Base-by-base conservation (phyloP, 768 basidiomycete genomes). In the Mycena haematopus region DNA sequence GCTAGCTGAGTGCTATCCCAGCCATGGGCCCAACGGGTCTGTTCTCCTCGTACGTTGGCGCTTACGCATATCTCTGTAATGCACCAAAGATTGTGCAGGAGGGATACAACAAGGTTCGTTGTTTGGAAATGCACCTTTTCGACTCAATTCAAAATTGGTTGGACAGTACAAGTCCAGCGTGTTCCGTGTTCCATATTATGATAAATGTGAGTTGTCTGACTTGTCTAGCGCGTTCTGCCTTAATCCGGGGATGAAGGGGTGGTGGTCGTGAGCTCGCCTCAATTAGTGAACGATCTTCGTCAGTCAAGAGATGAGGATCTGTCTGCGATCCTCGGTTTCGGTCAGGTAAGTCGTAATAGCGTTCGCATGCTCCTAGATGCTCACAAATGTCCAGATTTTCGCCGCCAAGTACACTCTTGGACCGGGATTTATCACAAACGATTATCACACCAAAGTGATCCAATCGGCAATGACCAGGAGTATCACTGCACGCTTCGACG, bases 241-340 rank as follows among this genome's bases (percentile, higher is more conserved):
- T n/a, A n/a, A 42, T 42, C 19, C 57, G 66, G 79, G 24, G 73
- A 80, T 51, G 69, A 72, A 58, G 85, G 84, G 84, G 55, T 76
- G 75, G 29, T 84, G 22, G 68, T 86, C 11, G 69, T 80, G n/a
- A 76, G 75, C 24, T 80, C 82, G 2, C 70, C 74, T 0, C 65
- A 78, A 33, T 72, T 79, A 51, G 71, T 85, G 10, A 82, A 86
- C 5, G 86, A 87, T 49, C 68, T 88, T 21, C 77, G 82, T 24
- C 72, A 68, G 52, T 76, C 76, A 0, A 56, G 65, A 0, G 73
- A 77, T 6, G 72, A 77, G 5, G 62, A 74, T 17, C 67, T 78
- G 1, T 75, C 72, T 19, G 49, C 49, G 6, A 25, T 50, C 1
- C 72, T 74, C 15, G 49, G 55, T 24, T 58, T 69, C 22, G 54